Conservation (phyloP, 805 yeast species). For the Saccharomycopsis amapae region DNA sequence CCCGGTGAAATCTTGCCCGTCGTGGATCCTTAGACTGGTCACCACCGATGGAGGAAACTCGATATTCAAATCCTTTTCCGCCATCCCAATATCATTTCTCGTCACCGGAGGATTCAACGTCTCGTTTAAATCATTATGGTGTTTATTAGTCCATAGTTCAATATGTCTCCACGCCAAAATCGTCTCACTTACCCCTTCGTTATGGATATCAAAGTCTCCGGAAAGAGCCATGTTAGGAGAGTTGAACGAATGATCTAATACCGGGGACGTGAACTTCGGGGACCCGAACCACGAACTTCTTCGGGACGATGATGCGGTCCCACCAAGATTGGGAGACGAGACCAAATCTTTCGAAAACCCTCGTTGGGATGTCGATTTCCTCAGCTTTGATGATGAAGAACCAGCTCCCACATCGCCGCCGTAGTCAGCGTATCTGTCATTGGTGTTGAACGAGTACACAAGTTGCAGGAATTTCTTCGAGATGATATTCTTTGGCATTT, state of each 20-base stretch:
- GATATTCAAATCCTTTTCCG: constrained; percentile 74
- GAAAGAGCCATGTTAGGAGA: constrained; percentile 29
- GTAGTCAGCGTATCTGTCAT: constrained; percentile 68
- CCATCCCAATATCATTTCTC: constrained; percentile 66
- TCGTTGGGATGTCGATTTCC: no score
- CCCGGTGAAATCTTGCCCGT: constrained; percentile 82
- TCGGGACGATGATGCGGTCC: constrained; percentile 1
- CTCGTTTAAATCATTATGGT: constrained; percentile 76
- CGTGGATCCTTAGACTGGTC: constrained; percentile 75
- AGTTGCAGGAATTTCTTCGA: constrained; percentile 46
- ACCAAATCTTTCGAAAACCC: no score
- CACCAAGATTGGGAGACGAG: constrained; percentile 19
- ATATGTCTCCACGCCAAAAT: constrained; percentile 84
- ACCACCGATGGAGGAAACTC: constrained; percentile 74
- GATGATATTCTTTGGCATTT: constrained; percentile 13
- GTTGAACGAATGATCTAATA: constrained; percentile 24
- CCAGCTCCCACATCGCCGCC: no score
- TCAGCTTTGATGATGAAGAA: no score
- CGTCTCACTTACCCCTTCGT: constrained; percentile 55
- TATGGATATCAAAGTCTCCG: constrained; percentile 20
- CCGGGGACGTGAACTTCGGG: constrained; percentile 19
- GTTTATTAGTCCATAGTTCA: constrained; percentile 70
- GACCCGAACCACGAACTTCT: constrained; percentile 2
- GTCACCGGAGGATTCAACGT: constrained; percentile 77
- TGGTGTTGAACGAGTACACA: constrained; percentile 55